These are phyloP conservation scores for Pseudogymnoascus verrucosus DNA, from an alignment of 2,329 filamentous ascomycete species.

Conservation along the genomic window DNA sequence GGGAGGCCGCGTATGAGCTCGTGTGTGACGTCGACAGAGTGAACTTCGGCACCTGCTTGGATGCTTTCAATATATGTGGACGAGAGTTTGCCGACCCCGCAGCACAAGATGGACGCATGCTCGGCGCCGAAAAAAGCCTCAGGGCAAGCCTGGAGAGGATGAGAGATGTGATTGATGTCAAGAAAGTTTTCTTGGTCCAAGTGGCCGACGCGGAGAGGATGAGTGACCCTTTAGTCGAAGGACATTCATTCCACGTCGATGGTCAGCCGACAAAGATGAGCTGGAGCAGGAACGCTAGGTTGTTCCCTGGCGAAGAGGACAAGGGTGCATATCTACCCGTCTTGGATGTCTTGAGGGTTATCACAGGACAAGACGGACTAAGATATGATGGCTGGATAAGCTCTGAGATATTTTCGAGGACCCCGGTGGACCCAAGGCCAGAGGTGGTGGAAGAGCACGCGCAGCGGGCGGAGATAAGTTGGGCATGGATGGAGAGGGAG, in stretches of 20 bases:
- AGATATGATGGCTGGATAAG: constrained; percentile 53
- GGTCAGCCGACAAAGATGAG: constrained; percentile 61
- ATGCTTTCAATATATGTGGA: constrained; percentile 71
- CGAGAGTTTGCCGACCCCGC: constrained; percentile 63
- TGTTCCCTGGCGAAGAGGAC: constrained; percentile 41
- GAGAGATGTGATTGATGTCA: constrained; percentile 19
- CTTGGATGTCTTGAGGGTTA: constrained; percentile 40
- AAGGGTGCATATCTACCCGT: constrained; percentile 53
- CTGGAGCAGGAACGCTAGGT: constrained; percentile 71
- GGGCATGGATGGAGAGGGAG: constrained; percentile 36
- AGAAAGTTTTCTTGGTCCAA: constrained; percentile 62
- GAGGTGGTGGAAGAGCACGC: constrained; percentile 45
- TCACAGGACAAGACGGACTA: constrained; percentile 41
- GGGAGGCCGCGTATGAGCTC: constrained; percentile 65
- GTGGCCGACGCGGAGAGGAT: constrained; percentile 66
- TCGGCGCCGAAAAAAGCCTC: constrained; percentile 35
- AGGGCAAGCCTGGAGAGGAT: constrained; percentile 25
- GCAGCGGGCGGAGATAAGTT: constrained; percentile 39
- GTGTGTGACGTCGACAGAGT: constrained; percentile 54
- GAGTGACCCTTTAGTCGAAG: constrained; percentile 43
- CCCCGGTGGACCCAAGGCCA: constrained; percentile 36
- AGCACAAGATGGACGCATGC: constrained; percentile 24
- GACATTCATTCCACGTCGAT: constrained; percentile 49
- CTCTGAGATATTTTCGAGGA: constrained; percentile 51
- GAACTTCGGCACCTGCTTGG: constrained; percentile 71